Conservation (phyloP, 768 basidiomycete genomes). For the Daedalea quercina region DNA sequence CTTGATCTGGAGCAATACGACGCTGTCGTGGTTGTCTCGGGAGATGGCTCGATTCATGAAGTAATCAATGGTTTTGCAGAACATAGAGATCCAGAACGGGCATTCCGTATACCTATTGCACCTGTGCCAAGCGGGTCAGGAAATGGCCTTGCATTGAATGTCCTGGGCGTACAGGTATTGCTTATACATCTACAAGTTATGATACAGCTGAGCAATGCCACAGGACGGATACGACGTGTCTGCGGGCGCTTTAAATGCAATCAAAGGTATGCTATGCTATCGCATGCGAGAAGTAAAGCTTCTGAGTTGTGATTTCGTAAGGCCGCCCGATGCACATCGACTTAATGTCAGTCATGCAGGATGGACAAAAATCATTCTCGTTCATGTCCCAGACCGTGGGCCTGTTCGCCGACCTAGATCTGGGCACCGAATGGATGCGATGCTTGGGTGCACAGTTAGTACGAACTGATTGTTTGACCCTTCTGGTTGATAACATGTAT, state of each 20-base stretch:
- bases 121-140: conserved; percentile 82
- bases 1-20: conserved; percentile 54
- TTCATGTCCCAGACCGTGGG: conserved; percentile 84
- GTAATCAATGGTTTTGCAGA: conserved; percentile 76
- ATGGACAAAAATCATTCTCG: conserved; percentile 54
- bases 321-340: conserved; percentile 73
- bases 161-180: conserved; percentile 58
- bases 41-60: conserved; percentile 82
- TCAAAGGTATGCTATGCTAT: conserved; percentile 57
- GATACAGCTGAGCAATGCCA: not conserved
- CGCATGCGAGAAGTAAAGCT: not conserved
- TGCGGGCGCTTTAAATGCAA: conserved; percentile 65
- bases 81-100: conserved; percentile 50
- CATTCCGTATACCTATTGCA: conserved; percentile 62
- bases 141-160: conserved; percentile 68
- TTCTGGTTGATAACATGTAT: not conserved
- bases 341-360: conserved; percentile 70
- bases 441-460: conserved; percentile 64
- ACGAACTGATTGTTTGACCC: not conserved
- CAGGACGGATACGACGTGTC: conserved; percentile 68
- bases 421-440: conserved; percentile 76
- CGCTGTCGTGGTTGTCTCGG: conserved; percentile 69
- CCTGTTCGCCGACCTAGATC: conserved; percentile 79
- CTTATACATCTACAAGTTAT: not conserved
- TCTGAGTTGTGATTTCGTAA: conserved; percentile 18